These are phyloP conservation scores for Talaromyces verruculosus DNA, from an alignment of 2,329 filamentous ascomycete genomes.

Conservation along the genomic window DNA sequence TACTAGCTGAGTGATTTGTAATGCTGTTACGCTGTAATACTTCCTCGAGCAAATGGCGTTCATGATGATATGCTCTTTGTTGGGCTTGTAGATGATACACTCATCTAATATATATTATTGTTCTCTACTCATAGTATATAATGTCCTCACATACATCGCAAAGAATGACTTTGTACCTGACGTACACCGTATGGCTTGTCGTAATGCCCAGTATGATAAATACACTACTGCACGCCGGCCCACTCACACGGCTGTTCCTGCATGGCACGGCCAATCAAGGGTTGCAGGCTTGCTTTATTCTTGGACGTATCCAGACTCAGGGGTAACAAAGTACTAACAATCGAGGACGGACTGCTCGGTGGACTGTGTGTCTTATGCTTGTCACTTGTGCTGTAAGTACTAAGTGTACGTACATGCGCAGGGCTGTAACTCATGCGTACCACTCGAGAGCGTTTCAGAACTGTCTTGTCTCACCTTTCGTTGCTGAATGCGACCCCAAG, in stretches of 20 bases:
- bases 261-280: background rate
- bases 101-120: too few species aligned
- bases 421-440: background rate
- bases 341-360: background rate
- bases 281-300: background rate
- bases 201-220: background rate
- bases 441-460: background rate
- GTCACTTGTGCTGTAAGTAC: background rate
- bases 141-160: too few species aligned
- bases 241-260: constrained; percentile 15
- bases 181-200: too few species aligned
- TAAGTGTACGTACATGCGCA: background rate
- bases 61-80: too few species aligned
- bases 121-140: too few species aligned
- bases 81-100: too few species aligned
- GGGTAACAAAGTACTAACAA: background rate
- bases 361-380: constrained; percentile 6
- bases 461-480: constrained; percentile 3
- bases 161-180: too few species aligned
- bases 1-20: too few species aligned
- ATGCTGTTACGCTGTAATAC: too few species aligned
- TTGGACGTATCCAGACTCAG: background rate
- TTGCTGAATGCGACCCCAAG: background rate
- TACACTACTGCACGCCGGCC: background rate
- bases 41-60: too few species aligned